Evolutionary conservation across 176 grass and related monocot species (phyloP).

Genomic region (Eleusine indica): DNA sequence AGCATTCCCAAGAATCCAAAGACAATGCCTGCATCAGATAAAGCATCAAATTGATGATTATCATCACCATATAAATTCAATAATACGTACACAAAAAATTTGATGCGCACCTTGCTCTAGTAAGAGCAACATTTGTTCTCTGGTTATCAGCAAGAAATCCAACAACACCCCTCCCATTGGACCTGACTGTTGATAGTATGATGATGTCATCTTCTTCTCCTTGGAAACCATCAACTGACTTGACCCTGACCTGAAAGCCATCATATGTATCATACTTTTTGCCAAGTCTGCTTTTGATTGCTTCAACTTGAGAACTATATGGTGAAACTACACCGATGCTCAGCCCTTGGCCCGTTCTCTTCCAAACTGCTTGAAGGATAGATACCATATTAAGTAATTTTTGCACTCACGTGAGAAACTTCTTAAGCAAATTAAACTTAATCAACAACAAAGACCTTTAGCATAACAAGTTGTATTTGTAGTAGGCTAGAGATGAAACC

Average conservation of each 20-base stretch:
- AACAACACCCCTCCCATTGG: conserved; percentile 53
- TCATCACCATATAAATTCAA: not conserved
- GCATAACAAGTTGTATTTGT: not conserved
- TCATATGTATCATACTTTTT: conserved; percentile 42
- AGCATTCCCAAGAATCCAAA: conserved; percentile 83
- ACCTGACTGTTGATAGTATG: conserved; percentile 81
- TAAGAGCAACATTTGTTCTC: conserved; percentile 83
- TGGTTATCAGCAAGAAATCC: conserved; percentile 69
- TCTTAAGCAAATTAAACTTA: not conserved
- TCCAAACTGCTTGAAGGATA: conserved; percentile 50
- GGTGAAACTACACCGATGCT: conserved; percentile 75
- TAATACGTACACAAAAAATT: not conserved
- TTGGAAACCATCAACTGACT: conserved; percentile 84
- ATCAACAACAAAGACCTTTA: not conserved
- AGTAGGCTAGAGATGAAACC: not conserved
- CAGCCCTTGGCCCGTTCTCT: conserved; percentile 40
- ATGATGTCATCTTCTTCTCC: conserved; percentile 83
- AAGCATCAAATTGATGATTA: not conserved
- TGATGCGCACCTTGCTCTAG: conserved; percentile 75
- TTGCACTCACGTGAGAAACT: not conserved
- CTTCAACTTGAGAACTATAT: conserved; percentile 61
- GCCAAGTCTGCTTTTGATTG: conserved; percentile 61
- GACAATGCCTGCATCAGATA: conserved; percentile 68
- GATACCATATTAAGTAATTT: not conserved
- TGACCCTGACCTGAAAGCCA: conserved; percentile 66